Evolutionary conservation across 768 basidiomycete genomes (phyloP).

Genomic region (Mycena alexandri): DNA sequence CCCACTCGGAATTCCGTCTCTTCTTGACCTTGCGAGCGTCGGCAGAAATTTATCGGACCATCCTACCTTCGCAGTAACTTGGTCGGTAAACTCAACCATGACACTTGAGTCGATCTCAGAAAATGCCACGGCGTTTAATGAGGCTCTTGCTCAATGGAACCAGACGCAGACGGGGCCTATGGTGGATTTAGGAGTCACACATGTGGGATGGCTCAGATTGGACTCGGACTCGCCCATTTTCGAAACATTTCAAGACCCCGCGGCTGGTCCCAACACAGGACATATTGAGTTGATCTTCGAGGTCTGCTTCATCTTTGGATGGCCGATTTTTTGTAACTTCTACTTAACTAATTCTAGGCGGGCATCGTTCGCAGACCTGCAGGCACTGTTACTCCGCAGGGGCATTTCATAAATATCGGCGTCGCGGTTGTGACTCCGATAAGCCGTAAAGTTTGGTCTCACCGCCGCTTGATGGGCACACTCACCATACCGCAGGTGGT

Average conservation of each 20-base stretch:
- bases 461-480: background rate
- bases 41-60: background rate
- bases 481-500: background rate
- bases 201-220: background rate
- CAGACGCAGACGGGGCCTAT: background rate
- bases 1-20: background rate
- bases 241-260: background rate
- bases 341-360: background rate
- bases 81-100: background rate
- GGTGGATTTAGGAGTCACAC: background rate
- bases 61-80: background rate
- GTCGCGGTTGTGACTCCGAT: background rate
- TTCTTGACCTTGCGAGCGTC: background rate
- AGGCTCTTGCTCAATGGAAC: background rate
- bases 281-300: slow-evolving; percentile 1
- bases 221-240: background rate
- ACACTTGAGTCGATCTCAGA: background rate
- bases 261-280: background rate
- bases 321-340: background rate
- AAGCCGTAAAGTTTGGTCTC: background rate
- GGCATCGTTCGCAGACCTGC: background rate
- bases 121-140: background rate
- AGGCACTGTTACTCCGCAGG: background rate
- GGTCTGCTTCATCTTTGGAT: background rate
- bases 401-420: slow-evolving; percentile 4